Evolutionary conservation across 2,329 filamentous ascomycete species (phyloP).

Genomic region (Fusarium piperis): DNA sequence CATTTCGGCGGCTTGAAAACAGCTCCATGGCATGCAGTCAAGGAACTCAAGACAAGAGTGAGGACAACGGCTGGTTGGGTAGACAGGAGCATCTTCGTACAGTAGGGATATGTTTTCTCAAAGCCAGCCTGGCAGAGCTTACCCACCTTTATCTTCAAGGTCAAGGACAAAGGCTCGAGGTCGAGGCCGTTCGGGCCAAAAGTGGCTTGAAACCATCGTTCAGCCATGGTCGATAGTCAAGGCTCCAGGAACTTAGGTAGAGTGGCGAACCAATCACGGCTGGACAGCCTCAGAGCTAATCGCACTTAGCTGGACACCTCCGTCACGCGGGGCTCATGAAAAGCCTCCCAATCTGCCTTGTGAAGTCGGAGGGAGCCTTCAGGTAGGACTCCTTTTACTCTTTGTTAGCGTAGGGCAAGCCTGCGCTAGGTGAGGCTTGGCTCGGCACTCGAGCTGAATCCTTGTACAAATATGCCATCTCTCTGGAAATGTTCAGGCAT

Average conservation of each 20-base stretch:
- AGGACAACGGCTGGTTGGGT: not conserved
- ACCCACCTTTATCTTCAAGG: not conserved
- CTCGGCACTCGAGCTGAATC: not conserved
- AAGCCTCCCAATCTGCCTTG: not conserved
- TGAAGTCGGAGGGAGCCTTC: not conserved
- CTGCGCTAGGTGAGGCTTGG: not conserved
- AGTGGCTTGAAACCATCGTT: constrained; percentile 4
- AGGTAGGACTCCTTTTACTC: not conserved
- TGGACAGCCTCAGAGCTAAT: not conserved
- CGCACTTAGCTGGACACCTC: not conserved
- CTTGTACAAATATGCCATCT: not conserved
- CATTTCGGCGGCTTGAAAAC: not conserved
- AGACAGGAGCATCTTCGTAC: not conserved
- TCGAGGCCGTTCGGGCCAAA: not conserved
- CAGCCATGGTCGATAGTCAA: not conserved
- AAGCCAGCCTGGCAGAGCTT: not conserved
- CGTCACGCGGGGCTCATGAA: not conserved
- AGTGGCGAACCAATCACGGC: not conserved
- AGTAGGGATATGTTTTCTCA: not conserved
- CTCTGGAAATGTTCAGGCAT: not conserved
- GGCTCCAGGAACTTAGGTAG: not conserved
- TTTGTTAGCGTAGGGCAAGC: not conserved
- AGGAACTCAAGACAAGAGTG: not conserved
- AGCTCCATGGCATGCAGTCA: not conserved
- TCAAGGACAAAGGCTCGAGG: not conserved